phyloP scores from a whole-genome alignment of 2,329 filamentous ascomycete genomes.

The Akanthomyces dipterigenus region DNA sequence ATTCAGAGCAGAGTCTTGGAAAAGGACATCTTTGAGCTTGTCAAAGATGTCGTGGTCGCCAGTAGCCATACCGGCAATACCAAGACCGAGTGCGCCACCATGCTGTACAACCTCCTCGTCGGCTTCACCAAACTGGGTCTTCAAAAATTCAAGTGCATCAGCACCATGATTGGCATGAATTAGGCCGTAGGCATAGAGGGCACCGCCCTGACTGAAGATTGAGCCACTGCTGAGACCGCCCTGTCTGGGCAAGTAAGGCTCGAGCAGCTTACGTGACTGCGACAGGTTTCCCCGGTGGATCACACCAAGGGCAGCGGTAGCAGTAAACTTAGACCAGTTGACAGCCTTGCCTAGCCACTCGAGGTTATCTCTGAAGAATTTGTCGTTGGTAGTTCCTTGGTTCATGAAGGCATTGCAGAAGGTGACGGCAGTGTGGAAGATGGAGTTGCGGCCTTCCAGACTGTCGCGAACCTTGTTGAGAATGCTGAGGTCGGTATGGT shows the following conservation, averaged over 20 bases:
- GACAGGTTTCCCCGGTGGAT: slow-evolving; percentile 94
- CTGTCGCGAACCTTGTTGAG: slow-evolving; percentile 96
- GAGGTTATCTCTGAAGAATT: slow-evolving; percentile 95
- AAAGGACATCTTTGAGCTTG: slow-evolving; percentile 80
- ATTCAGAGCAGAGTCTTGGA: slow-evolving; percentile 90
- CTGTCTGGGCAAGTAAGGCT: slow-evolving; percentile 84
- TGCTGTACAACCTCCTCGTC: slow-evolving; percentile 94
- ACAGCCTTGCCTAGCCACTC: slow-evolving; percentile 98
- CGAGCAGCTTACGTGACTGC: slow-evolving; percentile 86
- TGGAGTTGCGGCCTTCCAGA: slow-evolving; percentile 90
- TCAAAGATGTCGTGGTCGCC: slow-evolving; percentile 87
- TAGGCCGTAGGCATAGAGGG: slow-evolving; percentile 87
- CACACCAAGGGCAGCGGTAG: slow-evolving; percentile 90
- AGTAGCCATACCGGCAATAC: slow-evolving; percentile 96
- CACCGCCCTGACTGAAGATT: slow-evolving; percentile 92
- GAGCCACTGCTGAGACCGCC: slow-evolving; percentile 72
- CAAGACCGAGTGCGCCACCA: slow-evolving; percentile 87
- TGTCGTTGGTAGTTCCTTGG: slow-evolving; percentile 94
- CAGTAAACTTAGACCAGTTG: slow-evolving; percentile 99
- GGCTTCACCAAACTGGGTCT: slow-evolving; percentile 65
- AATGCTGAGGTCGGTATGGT: slow-evolving; percentile 84
- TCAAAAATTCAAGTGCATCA: slow-evolving; percentile 75
- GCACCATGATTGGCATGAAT: slow-evolving; percentile 98
- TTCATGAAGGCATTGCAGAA: slow-evolving; percentile 99
- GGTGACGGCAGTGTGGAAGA: slow-evolving; percentile 95